Evolutionary conservation across 1,284 basidiomycete species (phyloP).

Genomic region (Cryptococcus hybrid): DNA sequence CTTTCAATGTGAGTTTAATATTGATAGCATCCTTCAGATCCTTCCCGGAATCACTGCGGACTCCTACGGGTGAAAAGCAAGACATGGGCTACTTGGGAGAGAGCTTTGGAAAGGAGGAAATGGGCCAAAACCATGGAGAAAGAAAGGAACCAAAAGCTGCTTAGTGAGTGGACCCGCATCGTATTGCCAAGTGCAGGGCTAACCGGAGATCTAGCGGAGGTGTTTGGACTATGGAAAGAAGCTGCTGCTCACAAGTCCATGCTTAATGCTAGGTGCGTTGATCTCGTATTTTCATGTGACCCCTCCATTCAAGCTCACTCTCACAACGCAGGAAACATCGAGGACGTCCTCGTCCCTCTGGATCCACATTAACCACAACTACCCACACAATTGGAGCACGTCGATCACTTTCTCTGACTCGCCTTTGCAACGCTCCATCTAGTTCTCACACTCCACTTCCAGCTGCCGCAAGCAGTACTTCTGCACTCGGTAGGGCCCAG

Average conservation of each 20-base stretch:
- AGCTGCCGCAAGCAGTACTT: no score
- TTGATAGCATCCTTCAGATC: conserved; percentile 5
- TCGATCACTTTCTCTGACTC: no score
- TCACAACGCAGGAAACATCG: not conserved
- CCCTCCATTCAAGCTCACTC: no score
- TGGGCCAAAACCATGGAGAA: conserved; percentile 10
- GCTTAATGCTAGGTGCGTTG: conserved; percentile 18
- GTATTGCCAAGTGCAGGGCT: not conserved
- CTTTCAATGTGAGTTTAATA: no score
- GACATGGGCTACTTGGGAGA: conserved; percentile 14
- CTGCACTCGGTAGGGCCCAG: not conserved
- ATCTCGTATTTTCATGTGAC: no score
- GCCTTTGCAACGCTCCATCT: no score
- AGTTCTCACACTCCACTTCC: no score
- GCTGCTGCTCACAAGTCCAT: conserved; percentile 22
- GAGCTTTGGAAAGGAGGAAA: conserved; percentile 11
- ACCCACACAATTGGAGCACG: not conserved
- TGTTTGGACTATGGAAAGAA: conserved; percentile 31
- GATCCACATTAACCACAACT: no score
- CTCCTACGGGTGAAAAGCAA: conserved; percentile 16
- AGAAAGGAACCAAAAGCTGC: conserved; percentile 18
- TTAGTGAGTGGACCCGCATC: conserved; percentile 18
- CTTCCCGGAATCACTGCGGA: conserved; percentile 17
- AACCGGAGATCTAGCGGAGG: conserved; percentile 24
- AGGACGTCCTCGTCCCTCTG: not conserved